Evolutionary conservation across 1,284 basidiomycete species (phyloP), one percentile per base, ranked within the genome.

Genomic region (Peniophora sp.): DNA sequence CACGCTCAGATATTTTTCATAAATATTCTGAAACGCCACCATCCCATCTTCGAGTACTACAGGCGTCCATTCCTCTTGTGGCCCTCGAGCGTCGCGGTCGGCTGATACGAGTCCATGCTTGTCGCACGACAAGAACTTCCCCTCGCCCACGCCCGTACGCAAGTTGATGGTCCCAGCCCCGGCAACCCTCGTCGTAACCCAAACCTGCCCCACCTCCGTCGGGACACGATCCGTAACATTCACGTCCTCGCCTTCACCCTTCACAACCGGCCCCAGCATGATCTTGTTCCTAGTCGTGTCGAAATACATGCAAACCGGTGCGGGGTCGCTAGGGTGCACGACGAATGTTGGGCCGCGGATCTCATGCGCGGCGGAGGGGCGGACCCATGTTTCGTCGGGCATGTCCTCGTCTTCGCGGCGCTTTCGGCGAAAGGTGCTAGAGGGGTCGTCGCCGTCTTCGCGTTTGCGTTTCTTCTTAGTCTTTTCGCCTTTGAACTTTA

Each of bases 401-500:
- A 79, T 75, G 49, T 77, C 75, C 36, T 83, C 78, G 56, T 85
- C 79, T 48, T 81, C 76, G 48, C 75, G 60, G 35, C 68, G 68
- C 34, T 68, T 75, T 24, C 80, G 74, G 57, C 76, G 75, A 32
- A 47, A 47, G 11, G 47, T 44, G 42, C 72, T 69, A 44, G 68
- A 64, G 15, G 69, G 68, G 2, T 74, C 76, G 11, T 71, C 78
- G 24, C 68, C 76, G 32, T 73, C 73, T 9, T 81, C 79, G 56
- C 81, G 72, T 62, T 84, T 91, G 45, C 88, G 77, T 63, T 91
- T 92, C 74, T 87, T 88, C 68, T 81, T 85, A 9, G 73, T 65
- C 64, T 90, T 91, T 47, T 93, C 91, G 11, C 90, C 90, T 64
- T 93, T 93, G 69, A 93, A 93, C 59, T 83, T 89, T 54, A 92